These are phyloP conservation scores for Populus hybrid DNA, from an alignment of 441 rosid genomes.

Conservation along the genomic window DNA sequence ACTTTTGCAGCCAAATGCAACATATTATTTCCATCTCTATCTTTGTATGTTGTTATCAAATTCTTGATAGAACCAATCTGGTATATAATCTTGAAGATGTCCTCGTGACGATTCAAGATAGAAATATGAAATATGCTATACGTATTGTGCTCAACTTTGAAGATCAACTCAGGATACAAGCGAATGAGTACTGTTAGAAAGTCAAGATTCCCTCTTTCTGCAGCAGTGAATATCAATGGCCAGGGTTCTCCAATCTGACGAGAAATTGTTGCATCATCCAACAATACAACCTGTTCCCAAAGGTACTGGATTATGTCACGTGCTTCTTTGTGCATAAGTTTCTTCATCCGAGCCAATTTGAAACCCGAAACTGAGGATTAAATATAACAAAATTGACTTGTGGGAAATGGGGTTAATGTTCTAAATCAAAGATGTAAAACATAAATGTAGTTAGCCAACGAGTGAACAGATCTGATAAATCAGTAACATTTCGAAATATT, in stretches of 20 bases:
- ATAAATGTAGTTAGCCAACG: too few relatives aligned
- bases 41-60: too few relatives aligned
- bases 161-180: conserved; percentile 30
- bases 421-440: too few relatives aligned
- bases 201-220: conserved; percentile 29
- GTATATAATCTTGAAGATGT: too few relatives aligned
- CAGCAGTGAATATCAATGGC: conserved; percentile 20
- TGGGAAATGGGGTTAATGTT: not conserved
- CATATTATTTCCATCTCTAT: too few relatives aligned
- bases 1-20: too few relatives aligned
- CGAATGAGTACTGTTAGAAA: conserved; percentile 20
- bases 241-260: not conserved
- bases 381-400: not conserved
- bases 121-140: conserved; percentile 20
- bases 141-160: conserved; percentile 20
- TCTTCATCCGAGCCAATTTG: not conserved
- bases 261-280: conserved; percentile 21
- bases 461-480: too few relatives aligned
- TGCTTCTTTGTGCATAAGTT: not conserved
- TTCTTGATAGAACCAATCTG: too few relatives aligned
- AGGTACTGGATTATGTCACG: not conserved
- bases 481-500: too few relatives aligned
- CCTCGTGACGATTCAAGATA: too few relatives aligned
- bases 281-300: not conserved
- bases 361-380: not conserved